Evolutionary conservation across 208 protist species (phyloP).

Genomic region (Trypanosoma melophagium): DNA sequence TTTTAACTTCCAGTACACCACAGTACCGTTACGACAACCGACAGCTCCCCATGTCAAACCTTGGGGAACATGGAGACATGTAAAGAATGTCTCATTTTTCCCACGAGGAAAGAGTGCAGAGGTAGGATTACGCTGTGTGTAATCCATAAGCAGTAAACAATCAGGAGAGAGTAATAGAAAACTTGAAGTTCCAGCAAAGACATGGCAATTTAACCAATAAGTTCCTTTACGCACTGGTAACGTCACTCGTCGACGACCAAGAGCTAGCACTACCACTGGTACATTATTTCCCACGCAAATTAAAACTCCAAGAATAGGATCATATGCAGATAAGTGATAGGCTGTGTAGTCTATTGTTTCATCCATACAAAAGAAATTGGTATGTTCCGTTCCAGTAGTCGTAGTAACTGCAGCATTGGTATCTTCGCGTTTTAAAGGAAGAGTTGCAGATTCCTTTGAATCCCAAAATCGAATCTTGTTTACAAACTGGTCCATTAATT

Average conservation of each 20-base stretch:
- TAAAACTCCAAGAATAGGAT: slow-evolving; percentile 69
- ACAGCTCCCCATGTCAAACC: slow-evolving; percentile 74
- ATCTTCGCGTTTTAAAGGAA: neutral
- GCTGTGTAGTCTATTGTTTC: slow-evolving; percentile 24
- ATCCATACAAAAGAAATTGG: slow-evolving; percentile 15
- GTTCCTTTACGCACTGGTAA: slow-evolving; percentile 49
- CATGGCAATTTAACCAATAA: slow-evolving; percentile 69
- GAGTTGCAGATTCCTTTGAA: neutral
- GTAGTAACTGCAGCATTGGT: neutral
- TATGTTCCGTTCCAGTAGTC: neutral
- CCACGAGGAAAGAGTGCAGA: slow-evolving; percentile 14
- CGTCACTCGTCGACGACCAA: slow-evolving; percentile 53
- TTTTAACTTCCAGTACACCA: slow-evolving; percentile 72
- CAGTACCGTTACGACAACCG: slow-evolving; percentile 56
- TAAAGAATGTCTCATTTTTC: slow-evolving; percentile 33
- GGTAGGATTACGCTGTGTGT: slow-evolving; percentile 38
- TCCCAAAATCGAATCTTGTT: slow-evolving; percentile 23
- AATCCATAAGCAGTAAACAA: slow-evolving; percentile 66
- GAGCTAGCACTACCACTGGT: slow-evolving; percentile 62
- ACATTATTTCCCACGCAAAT: slow-evolving; percentile 76
- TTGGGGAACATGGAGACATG: slow-evolving; percentile 68
- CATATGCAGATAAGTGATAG: slow-evolving; percentile 79
- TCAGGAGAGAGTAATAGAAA: slow-evolving; percentile 79
- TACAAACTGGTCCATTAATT: slow-evolving; percentile 17
- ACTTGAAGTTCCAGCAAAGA: slow-evolving; percentile 77